Percentiles rank a stretch among this genome's conserved stretches.
Evolutionary conservation across 768 basidiomycete genomes (phyloP).

Genomic region (Pleurotus tuoliensis): DNA sequence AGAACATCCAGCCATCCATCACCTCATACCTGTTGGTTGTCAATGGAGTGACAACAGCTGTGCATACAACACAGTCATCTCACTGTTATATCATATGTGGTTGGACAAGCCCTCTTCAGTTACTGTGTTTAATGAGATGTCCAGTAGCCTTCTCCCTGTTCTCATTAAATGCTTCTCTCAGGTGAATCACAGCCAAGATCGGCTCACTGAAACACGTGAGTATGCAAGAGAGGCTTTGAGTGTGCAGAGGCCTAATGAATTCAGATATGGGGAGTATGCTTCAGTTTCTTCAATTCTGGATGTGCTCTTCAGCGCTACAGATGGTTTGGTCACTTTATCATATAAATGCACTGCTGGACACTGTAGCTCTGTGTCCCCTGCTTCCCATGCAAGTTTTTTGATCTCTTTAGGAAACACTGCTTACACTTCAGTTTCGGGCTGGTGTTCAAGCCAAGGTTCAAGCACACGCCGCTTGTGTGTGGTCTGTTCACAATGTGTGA

Average conservation of each 20-base stretch:
- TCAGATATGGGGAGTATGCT: not conserved
- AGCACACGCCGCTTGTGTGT: not conserved
- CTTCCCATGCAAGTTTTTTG: no score
- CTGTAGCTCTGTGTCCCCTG: no score
- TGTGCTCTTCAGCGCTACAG: not conserved
- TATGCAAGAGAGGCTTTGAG: not conserved
- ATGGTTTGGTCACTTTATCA: not conserved
- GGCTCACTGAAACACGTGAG: not conserved
- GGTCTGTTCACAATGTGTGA: not conserved
- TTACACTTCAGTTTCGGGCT: no score
- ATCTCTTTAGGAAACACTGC: not conserved
- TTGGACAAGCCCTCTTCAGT: not conserved
- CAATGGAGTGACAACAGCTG: conserved; percentile 25
- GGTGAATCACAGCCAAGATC: not conserved
- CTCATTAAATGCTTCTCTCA: not conserved
- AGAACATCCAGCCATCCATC: not conserved
- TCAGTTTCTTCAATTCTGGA: not conserved
- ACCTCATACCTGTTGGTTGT: conserved; percentile 7
- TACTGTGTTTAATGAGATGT: not conserved
- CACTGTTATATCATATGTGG: conserved; percentile 19
- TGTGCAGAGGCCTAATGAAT: not conserved
- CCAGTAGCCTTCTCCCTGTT: not conserved
- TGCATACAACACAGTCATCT: conserved; percentile 24
- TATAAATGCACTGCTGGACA: no score
- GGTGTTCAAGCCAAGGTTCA: no score